Evolutionary conservation across 163 green algal genomes (phyloP), one percentile per base, ranked within the genome.

Genomic region (Prototheca stagnorum): DNA sequence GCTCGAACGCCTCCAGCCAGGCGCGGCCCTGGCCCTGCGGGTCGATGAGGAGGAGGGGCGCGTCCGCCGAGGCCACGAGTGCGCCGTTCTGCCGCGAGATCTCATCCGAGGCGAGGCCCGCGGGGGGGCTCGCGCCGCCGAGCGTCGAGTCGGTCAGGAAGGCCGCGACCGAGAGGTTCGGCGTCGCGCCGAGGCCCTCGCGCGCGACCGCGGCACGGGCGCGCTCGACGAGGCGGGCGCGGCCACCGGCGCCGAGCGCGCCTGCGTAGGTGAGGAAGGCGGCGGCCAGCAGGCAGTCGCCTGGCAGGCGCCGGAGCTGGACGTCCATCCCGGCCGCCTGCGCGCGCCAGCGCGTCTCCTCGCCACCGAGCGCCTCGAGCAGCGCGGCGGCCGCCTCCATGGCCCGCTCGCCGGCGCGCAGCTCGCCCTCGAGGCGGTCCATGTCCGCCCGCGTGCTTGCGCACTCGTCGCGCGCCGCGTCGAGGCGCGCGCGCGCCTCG

Each of bases 1-100:
- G n/a, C n/a, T n/a, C n/a, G n/a, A n/a, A n/a, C n/a, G n/a, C n/a
- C n/a, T n/a, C n/a, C n/a, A n/a, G n/a, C n/a, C n/a, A n/a, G n/a
- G n/a, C n/a, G 12, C 40, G 5, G 19, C 51, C 48, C 50, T 71
- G 76, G 0, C 72, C 80, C 57, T 95, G 85, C 3, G 86, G 86
- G 64, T 96, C 86, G 0, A 96, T 67, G 45, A 95, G 62, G 45
- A 95, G 61, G 2, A 86, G 86, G 51, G 78, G 92, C 34, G 83
- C 73, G 39, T 59, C 73, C 4, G 77, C 79, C 25, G 79, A 71
- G 12, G 83, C 92, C 21, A 94, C 79, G 64, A 95, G 79, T 62
- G 92, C 87, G 51, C 86, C 86, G 53, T 95, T 96, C 61, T 96
- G 86, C 25, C 93, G 67, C 28, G 73, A 87, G 39, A 95, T 69